Evolutionary conservation across 768 basidiomycete species (phyloP).

Genomic region (Suillus subalutaceus): DNA sequence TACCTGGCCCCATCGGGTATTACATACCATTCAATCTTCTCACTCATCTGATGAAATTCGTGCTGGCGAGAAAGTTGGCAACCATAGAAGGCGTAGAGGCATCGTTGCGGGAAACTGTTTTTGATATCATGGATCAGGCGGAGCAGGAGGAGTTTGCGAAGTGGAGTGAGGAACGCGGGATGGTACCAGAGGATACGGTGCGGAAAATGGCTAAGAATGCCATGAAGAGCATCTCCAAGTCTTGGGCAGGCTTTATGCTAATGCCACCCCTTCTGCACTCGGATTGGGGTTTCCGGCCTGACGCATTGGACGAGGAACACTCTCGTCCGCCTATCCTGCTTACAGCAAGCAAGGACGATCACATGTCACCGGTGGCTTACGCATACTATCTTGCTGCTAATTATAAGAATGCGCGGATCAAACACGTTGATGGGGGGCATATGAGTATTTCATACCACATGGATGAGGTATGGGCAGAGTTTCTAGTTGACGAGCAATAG

Average conservation of each 20-base stretch:
- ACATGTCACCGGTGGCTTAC: constrained; percentile 43
- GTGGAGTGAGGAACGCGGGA: constrained; percentile 45
- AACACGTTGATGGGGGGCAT: constrained; percentile 51
- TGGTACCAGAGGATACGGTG: constrained; percentile 47
- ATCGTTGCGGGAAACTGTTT: constrained; percentile 41
- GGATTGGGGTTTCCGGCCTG: constrained; percentile 53
- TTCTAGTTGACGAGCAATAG: constrained; percentile 22
- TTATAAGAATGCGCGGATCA: constrained; percentile 47
- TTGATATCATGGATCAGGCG: constrained; percentile 43
- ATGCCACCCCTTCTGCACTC: constrained; percentile 45
- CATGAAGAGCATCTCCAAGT: constrained; percentile 47
- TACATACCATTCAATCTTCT: constrained; percentile 45
- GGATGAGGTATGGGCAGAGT: constrained; percentile 48
- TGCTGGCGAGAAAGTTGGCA: constrained; percentile 39
- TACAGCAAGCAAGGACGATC: constrained; percentile 45
- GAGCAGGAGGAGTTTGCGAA: constrained; percentile 35
- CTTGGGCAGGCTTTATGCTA: constrained; percentile 57
- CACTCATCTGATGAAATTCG: constrained; percentile 33
- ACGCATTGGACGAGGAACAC: constrained; percentile 47
- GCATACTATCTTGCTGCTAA: constrained; percentile 51
- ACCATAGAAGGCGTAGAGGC: constrained; percentile 43
- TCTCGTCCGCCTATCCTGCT: constrained; percentile 48
- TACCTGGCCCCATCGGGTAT: constrained; percentile 46
- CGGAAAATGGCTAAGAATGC: constrained; percentile 43
- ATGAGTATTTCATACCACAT: constrained; percentile 47